phyloP scores from a whole-genome alignment of 2,329 filamentous ascomycete species.

The Cadophora malorum region DNA sequence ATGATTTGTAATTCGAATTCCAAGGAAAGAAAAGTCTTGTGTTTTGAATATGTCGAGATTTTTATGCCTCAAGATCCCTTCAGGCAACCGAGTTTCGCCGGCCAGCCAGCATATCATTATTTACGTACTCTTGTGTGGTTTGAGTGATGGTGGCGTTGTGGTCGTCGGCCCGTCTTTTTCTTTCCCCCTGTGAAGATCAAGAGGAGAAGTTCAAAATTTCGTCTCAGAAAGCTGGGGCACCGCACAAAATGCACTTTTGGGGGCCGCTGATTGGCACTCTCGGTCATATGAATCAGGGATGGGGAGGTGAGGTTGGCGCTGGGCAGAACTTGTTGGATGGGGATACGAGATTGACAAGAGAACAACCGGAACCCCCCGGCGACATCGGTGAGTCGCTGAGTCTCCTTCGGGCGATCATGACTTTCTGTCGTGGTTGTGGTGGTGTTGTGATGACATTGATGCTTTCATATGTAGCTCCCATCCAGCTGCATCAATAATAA shows the following conservation, averaged over 20 bases:
- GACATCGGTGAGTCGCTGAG: background rate
- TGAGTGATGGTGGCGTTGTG: slow-evolving; percentile 9
- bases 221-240: slow-evolving; percentile 22
- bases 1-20: background rate
- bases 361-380: background rate
- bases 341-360: background rate
- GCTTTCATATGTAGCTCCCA: background rate
- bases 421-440: slow-evolving; percentile 8
- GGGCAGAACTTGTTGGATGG: slow-evolving; percentile 6
- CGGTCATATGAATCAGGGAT: slow-evolving; percentile 1
- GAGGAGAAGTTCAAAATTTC: slow-evolving; percentile 17
- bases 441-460: background rate
- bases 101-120: background rate
- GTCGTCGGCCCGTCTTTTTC: slow-evolving; percentile 32
- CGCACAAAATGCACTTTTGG: slow-evolving; percentile 11
- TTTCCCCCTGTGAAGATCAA: slow-evolving; percentile 31
- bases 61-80: background rate
- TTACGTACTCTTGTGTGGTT: slow-evolving; percentile 11
- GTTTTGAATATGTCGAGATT: background rate
- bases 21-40: background rate
- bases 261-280: slow-evolving; percentile 12
- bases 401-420: slow-evolving; percentile 1
- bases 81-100: background rate
- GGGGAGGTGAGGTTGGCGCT: background rate
- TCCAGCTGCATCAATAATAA: background rate